A percentile compares a stretch with the other conserved stretches of the same genome.
Evolutionary conservation across 2,329 filamentous ascomycete genomes (phyloP).

Genomic region (Aspergillus chevalieri): DNA sequence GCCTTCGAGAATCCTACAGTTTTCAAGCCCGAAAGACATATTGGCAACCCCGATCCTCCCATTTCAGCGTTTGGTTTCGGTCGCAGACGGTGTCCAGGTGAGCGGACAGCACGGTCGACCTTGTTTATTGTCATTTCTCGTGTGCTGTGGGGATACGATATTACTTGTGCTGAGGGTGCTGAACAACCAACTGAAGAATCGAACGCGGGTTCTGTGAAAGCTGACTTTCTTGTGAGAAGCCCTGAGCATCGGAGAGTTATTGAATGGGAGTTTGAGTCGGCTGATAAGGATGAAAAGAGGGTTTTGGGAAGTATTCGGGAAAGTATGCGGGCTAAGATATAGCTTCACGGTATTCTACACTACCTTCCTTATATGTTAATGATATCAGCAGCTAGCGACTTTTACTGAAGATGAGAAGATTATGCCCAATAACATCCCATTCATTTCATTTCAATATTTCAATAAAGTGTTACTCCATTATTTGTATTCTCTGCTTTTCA

Average conservation of each 20-base stretch:
- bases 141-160: constrained; percentile 7
- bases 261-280: not conserved
- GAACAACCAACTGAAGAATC: not conserved
- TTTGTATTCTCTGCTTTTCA: no score
- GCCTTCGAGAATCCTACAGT: constrained; percentile 32
- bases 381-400: no score
- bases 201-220: constrained; percentile 3
- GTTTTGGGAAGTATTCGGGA: constrained; percentile 1
- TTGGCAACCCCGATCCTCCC: constrained; percentile 9
- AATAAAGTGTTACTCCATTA: no score
- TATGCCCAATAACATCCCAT: no score
- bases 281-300: constrained; percentile 4
- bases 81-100: constrained; percentile 6
- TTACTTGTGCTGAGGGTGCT: not conserved
- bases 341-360: no score
- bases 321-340: not conserved
- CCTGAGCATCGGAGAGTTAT: not conserved
- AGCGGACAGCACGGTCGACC: constrained; percentile 1
- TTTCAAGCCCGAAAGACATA: constrained; percentile 33
- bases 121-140: constrained; percentile 6
- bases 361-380: no score
- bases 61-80: constrained; percentile 10
- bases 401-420: no score
- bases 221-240: not conserved
- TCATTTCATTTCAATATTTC: no score